Conservation (phyloP, 202 grass and related monocot species). For the Setaria italica region DNA sequence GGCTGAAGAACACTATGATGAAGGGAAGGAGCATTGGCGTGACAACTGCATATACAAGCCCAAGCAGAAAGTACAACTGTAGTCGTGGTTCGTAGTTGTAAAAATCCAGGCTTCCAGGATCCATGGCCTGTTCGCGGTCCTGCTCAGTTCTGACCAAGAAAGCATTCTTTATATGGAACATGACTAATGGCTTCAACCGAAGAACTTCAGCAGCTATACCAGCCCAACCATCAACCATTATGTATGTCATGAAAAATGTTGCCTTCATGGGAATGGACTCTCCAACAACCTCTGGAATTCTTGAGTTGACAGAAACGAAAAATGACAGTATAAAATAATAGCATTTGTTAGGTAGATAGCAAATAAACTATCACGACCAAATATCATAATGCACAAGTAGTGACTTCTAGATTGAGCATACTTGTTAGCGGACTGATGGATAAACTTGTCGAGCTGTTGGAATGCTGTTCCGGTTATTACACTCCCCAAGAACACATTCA, state of each 20-base stretch:
- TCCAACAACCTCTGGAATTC: constrained; percentile 90
- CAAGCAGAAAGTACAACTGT: constrained; percentile 94
- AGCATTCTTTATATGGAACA: constrained; percentile 91
- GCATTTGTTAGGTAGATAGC: constrained; percentile 3
- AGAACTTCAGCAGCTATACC: constrained; percentile 90
- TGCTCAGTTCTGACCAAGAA: constrained; percentile 93
- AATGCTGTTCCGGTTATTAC: constrained; percentile 97
- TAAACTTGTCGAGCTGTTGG: constrained; percentile 87
- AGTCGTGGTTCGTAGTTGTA: constrained; percentile 77
- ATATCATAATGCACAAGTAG: constrained; percentile 38
- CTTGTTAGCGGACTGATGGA: constrained; percentile 83
- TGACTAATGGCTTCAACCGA: constrained; percentile 79
- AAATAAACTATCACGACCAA: constrained; percentile 16
- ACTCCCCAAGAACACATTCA: constrained; percentile 95
- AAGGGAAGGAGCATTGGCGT: constrained; percentile 93
- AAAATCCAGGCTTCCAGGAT: constrained; percentile 92
- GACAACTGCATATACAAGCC: constrained; percentile 86
- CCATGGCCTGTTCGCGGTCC: constrained; percentile 86
- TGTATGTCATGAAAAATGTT: constrained; percentile 91
- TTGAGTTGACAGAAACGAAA: constrained; percentile 40
- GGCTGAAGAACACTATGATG: constrained; percentile 89
- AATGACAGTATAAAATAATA: constrained; percentile 17
- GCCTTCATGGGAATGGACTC: constrained; percentile 96
- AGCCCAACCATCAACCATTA: constrained; percentile 98
- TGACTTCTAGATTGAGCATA: constrained; percentile 43